Base-by-base conservation (phyloP, 495 filamentous ascomycete species). In the Aspergillus egyptiacus region DNA sequence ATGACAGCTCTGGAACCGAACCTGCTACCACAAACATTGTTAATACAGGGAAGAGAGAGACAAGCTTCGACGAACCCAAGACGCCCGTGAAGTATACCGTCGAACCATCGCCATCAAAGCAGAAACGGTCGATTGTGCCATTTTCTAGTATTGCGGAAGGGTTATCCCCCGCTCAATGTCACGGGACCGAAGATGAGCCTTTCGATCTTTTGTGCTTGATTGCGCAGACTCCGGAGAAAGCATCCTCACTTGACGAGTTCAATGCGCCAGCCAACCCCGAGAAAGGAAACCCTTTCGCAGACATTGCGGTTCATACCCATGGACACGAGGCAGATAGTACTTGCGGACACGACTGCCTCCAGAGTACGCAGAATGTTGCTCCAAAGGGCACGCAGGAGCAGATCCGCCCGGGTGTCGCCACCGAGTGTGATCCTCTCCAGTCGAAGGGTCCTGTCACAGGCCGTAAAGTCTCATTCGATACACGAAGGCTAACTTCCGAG, bases 161-260 rank as follows among this genome's bases (percentile, higher is more conserved):
- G 15, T 31, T 57, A 22, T 57, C 53, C 2, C 51, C 48, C 13
- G 25, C 39, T 1, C 28, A 38, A 33, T 52, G 41, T 22, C 31
- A 40, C 10, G 53, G 50, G 8, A 44, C 50, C 4, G 61, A 56
- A 14, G 53, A 61, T 17, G 62, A 65, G 17, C 27, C 54, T 2
- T 53, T 48, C 37, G 65, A 68, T 28, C 53, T 72, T 40, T 57
- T 60, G 8, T 35, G 39, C 14, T 65, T 68, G 59, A 49, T 71
- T 13, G 54, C 60, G 11, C 59, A 62, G 39, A 62, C 63, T 10
- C 46, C 46, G 9, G 45, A 57, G n/a, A 36, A 49, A 23, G 30
- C 32, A 14, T n/a, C 14, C 1, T 15, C 31, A 8, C 17, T 6
- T 11, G n/a, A 38, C 6, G 19, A 43, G 11, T 30, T n/a, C 22